Evolutionary conservation across 106 monocot genomes (phyloP).

Genomic region (Allium sativum): DNA sequence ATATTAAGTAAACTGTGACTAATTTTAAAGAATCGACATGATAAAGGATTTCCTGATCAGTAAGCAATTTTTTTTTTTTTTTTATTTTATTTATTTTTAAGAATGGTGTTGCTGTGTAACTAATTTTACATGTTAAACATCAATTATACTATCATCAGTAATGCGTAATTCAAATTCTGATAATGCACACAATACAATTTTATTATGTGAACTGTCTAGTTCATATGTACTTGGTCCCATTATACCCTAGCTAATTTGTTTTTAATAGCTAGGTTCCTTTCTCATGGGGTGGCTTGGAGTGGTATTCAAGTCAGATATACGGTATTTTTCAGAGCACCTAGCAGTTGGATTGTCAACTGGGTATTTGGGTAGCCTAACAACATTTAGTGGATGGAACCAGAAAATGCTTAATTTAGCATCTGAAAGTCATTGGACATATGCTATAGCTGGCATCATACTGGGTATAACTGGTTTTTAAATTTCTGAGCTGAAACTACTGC

Average conservation of each 20-base stretch:
- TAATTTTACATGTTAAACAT: too few relatives aligned
- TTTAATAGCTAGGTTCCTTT: conserved; percentile 77
- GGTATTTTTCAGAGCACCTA: conserved; percentile 65
- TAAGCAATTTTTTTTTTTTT: too few relatives aligned
- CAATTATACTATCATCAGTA: too few relatives aligned
- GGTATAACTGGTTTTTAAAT: conserved; percentile 27
- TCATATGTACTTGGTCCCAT: not conserved
- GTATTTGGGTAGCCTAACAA: conserved; percentile 87
- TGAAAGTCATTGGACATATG: conserved; percentile 55
- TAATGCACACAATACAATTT: not conserved
- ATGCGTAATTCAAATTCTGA: too few relatives aligned
- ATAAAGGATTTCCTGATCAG: too few relatives aligned
- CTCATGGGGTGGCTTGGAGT: conserved; percentile 96
- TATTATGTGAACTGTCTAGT: not conserved
- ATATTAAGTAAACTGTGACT: too few relatives aligned
- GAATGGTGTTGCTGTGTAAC: too few relatives aligned
- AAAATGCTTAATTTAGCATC: conserved; percentile 76
- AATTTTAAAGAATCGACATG: too few relatives aligned
- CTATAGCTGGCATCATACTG: conserved; percentile 54
- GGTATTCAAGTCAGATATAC: conserved; percentile 72
- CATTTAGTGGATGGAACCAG: conserved; percentile 99
- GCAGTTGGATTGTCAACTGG: conserved; percentile 78
- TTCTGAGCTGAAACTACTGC: too few relatives aligned
- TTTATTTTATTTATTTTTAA: too few relatives aligned
- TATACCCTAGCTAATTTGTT: not conserved